phyloP scores from a whole-genome alignment of 1,284 basidiomycete genomes.

The Boletellus deceptivus region DNA sequence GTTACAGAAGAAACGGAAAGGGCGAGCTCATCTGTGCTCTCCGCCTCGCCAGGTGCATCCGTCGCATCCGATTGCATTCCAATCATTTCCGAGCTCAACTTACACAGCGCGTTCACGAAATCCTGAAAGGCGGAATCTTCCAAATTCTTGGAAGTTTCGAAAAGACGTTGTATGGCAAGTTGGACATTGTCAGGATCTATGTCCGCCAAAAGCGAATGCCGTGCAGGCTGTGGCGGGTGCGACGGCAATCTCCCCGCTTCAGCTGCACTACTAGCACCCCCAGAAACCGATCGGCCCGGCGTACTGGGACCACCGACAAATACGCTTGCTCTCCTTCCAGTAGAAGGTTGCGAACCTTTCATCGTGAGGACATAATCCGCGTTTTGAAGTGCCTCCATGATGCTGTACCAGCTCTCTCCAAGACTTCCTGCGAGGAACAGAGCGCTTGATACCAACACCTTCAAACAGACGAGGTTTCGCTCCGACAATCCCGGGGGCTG shows the following conservation, averaged over 20 bases:
- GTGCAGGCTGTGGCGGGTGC: slow-evolving; percentile 22
- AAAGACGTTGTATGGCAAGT: slow-evolving; percentile 72
- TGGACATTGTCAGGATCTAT: slow-evolving; percentile 75
- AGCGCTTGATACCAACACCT: slow-evolving; percentile 76
- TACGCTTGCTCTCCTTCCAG: slow-evolving; percentile 37
- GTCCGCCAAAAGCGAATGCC: slow-evolving; percentile 68
- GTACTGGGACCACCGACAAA: slow-evolving; percentile 32
- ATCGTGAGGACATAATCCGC: slow-evolving; percentile 85
- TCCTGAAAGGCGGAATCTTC: slow-evolving; percentile 81
- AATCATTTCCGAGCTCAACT: slow-evolving; percentile 86
- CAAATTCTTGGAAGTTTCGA: slow-evolving; percentile 80
- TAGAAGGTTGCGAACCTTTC: slow-evolving; percentile 41
- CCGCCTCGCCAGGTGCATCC: slow-evolving; percentile 33
- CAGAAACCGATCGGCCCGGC: slow-evolving; percentile 39
- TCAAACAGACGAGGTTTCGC: slow-evolving; percentile 88
- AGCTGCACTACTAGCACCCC: slow-evolving; percentile 20
- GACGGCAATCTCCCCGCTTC: slow-evolving; percentile 18
- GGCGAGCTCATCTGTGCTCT: slow-evolving; percentile 42
- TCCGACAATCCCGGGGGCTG: slow-evolving; percentile 78
- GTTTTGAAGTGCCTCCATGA: slow-evolving; percentile 89
- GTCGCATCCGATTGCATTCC: slow-evolving; percentile 65
- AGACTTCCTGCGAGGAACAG: slow-evolving; percentile 83
- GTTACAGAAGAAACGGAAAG: slow-evolving; percentile 30
- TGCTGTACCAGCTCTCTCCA: slow-evolving; percentile 86
- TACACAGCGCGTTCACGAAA: slow-evolving; percentile 83